Conservation (phyloP, 2,329 filamentous ascomycete genomes). For the Endothia cerciana region DNA sequence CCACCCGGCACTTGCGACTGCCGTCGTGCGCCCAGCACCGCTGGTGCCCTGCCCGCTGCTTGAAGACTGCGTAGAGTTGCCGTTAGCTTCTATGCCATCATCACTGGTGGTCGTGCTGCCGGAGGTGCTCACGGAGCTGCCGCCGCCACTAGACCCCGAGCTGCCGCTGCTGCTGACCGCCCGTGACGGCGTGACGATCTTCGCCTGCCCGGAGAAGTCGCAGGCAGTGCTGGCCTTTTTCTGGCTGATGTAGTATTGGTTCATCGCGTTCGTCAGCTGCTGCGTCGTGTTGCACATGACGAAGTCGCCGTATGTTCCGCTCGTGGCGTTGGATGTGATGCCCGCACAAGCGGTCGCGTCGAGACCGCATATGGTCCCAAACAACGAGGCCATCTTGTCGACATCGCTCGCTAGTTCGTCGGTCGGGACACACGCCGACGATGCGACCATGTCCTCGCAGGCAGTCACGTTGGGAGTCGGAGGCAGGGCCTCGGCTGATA, state of each 20-base stretch:
- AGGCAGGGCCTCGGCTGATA: constrained; percentile 71
- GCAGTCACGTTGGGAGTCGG: constrained; percentile 77
- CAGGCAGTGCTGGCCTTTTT: constrained; percentile 62
- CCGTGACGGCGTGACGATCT: constrained; percentile 20
- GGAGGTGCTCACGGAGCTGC: constrained; percentile 17
- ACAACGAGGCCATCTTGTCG: constrained; percentile 68
- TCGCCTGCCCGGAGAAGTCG: constrained; percentile 70
- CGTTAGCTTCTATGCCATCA: background rate
- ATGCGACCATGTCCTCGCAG: constrained; percentile 83
- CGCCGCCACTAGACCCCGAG: constrained; percentile 12
- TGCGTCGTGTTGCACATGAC: constrained; percentile 73
- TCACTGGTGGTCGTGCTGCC: constrained; percentile 1
- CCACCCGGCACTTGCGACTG: background rate
- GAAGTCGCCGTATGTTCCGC: constrained; percentile 74
- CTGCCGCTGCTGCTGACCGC: constrained; percentile 17
- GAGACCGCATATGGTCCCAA: constrained; percentile 72
- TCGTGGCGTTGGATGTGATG: constrained; percentile 68
- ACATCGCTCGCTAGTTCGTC: constrained; percentile 54
- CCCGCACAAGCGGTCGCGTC: constrained; percentile 62
- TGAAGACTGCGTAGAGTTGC: background rate
- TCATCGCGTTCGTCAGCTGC: constrained; percentile 74
- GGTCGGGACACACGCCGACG: constrained; percentile 69
- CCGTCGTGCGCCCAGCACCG: background rate
- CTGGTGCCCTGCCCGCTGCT: background rate
- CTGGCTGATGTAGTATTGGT: constrained; percentile 70